Percentiles rank a stretch among this genome's conserved stretches.
phyloP scores from a whole-genome alignment of 2,329 filamentous ascomycete species.

The Pezizomycotina sp. region DNA sequence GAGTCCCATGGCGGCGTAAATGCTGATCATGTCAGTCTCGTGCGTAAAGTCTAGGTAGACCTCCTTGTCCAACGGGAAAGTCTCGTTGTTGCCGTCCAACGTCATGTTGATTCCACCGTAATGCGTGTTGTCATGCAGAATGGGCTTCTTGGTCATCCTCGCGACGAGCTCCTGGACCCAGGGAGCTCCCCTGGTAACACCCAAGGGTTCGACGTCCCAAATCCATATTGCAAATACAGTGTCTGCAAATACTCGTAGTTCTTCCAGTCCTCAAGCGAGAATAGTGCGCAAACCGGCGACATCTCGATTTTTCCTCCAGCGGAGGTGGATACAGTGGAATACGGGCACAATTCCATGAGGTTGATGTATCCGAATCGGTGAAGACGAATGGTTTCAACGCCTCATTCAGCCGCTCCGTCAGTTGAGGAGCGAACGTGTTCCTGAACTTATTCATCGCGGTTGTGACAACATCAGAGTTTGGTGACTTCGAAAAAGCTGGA shows the following conservation, averaged over 20 bases:
- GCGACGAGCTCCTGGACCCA: slow-evolving; percentile 79
- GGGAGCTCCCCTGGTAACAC: slow-evolving; percentile 70
- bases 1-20: slow-evolving; percentile 58
- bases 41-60: slow-evolving; percentile 86
- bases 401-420: too few species aligned
- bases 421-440: too few species aligned
- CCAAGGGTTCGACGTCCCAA: slow-evolving; percentile 57
- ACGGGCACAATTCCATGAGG: slow-evolving; percentile 82
- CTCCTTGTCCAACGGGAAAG: slow-evolving; percentile 51
- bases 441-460: too few species aligned
- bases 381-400: too few species aligned
- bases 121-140: slow-evolving; percentile 52
- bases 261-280: slow-evolving; percentile 57
- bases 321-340: slow-evolving; percentile 52
- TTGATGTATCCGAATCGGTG: too few species aligned
- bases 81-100: slow-evolving; percentile 47
- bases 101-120: slow-evolving; percentile 54
- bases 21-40: slow-evolving; percentile 68
- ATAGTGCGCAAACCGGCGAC: slow-evolving; percentile 64
- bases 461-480: too few species aligned
- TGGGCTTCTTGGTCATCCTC: slow-evolving; percentile 49
- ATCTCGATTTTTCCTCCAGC: slow-evolving; percentile 38
- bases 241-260: slow-evolving; percentile 68
- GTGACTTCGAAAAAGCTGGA: too few species aligned
- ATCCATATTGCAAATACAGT: slow-evolving; percentile 72